These are phyloP conservation scores for Citrullus colocynthis DNA, from an alignment of 306 rosid species.

Conservation along the genomic window DNA sequence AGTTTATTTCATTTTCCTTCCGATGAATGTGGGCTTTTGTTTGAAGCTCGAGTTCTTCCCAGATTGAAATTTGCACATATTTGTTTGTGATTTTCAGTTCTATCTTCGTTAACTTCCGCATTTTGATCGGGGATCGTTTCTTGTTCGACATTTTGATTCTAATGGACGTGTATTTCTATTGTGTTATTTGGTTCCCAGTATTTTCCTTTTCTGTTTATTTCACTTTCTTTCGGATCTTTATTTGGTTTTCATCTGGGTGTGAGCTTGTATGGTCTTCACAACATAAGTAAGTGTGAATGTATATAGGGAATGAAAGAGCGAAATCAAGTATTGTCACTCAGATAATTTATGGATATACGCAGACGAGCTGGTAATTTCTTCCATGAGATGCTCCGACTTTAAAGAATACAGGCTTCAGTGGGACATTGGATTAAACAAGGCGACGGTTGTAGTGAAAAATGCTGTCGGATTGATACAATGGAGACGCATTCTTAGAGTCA, in stretches of 20 bases:
- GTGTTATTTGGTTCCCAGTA: background rate
- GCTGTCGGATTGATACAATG: background rate
- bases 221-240: background rate
- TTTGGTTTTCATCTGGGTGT: background rate
- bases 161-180: background rate
- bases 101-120: background rate
- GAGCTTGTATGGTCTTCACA: background rate
- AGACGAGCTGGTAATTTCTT: background rate
- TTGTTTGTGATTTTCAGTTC: background rate
- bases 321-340: background rate
- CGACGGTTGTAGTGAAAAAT: background rate
- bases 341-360: background rate
- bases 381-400: background rate
- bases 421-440: background rate
- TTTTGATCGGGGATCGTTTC: background rate
- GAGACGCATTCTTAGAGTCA: background rate
- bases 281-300: background rate
- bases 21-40: background rate
- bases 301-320: background rate
- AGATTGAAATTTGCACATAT: background rate
- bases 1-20: background rate
- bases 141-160: slow-evolving; percentile 2
- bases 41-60: background rate
- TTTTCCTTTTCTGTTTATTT: background rate
- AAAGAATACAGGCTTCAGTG: background rate